Evolutionary conservation across 768 basidiomycete genomes (phyloP), one percentile per base, ranked within the genome.

Genomic region (Suillus spraguei): DNA sequence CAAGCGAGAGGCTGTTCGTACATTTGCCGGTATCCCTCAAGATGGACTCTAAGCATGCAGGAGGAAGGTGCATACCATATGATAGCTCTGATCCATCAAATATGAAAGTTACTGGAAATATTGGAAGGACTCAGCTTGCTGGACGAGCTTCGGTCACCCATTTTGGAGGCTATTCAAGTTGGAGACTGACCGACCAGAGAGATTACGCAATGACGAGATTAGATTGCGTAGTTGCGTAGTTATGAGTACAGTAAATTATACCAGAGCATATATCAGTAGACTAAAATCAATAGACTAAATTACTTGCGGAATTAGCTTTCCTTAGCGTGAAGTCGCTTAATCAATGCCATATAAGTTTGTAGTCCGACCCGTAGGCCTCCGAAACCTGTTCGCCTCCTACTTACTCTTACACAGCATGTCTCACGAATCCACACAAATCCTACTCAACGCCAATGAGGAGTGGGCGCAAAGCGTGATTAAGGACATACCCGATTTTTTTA

Each of bases 391-490:
- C 17, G 17, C 17, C 39, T 58, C 10, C 24, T 17, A 41, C 17
- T 39, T 10, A 28, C 28, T 28, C 28, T 28, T 20, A 17, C 39
- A 6, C 28, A 58, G 11, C 17, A 58, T 58, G 56, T 28, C 28
- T 3, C 24, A 58, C 11, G 17, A 28, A 1, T 4, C 17, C 3
- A 58, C 22, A 3, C 24, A 58, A 28, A 20, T 4, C 4, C 71
- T 87, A 46, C 75, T 87, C 66, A 68, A 74, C 24, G 72, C 72
- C 47, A 96, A 96, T 75, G 76, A 80, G 4, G 81, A 84, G 64
- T 96, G 94, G 94, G 88, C 91, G 0, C 69, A 79, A 33, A 81
- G 85, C 46, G 85, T 93, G 63, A 71, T 81, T 35, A 62, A 70
- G 13, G 71, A 80, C 16, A 84, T 90, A 17, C 86, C 90, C 2